Base-by-base conservation (phyloP, 2,329 filamentous ascomycete genomes). In the Neopestalotiopsis rosae region DNA sequence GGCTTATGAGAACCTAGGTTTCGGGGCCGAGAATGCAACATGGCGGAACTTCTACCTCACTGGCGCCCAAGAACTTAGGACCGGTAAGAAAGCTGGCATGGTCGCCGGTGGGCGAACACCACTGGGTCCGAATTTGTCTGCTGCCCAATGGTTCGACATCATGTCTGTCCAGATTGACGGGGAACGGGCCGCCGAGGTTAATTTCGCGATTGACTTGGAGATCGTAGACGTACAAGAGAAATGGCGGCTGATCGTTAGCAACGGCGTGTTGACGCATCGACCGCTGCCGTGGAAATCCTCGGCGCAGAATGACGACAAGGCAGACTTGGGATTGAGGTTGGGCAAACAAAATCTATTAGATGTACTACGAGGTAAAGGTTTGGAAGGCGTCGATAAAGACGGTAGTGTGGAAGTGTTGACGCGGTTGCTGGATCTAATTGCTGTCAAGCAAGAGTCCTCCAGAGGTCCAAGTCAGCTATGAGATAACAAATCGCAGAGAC, bases 11-110 rank as follows among this genome's bases (percentile, higher is more conserved):
- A 68, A 73, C 24, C 76, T 84, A 9, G 81, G 79, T 0, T 79
- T 74, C 66, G 78, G 79, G 2, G 67, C 78, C 2, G 81, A 83
- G 71, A 84, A 83, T 71, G 81, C 74, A 3, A 78, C 78, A 0
- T 83, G 81, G 81, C 72, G 81, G 3, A 82, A 83, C 67, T 80
- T 81, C 64, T 83, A 79, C 64, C 72, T 82, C 4, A 76, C 75
- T 1, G 76, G 73, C 0, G 75, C 80, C 6, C 66, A 68, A 30
- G 77, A 78, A 61, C 74, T 81, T 58, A 70, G 70, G 42, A 45
- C 32, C 30, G 40, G 52, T 28, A 66, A 66, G 67, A 59, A n/a
- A 7, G 38, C 61, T 38, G 32, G 61, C 32, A 61, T 70, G 63
- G 17, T 67, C 7, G 62, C 40, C 3, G 40, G 67, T 24, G 40